Base-by-base conservation (phyloP, 169 alveolate genomes). In the Plasmodium berghei region DNA sequence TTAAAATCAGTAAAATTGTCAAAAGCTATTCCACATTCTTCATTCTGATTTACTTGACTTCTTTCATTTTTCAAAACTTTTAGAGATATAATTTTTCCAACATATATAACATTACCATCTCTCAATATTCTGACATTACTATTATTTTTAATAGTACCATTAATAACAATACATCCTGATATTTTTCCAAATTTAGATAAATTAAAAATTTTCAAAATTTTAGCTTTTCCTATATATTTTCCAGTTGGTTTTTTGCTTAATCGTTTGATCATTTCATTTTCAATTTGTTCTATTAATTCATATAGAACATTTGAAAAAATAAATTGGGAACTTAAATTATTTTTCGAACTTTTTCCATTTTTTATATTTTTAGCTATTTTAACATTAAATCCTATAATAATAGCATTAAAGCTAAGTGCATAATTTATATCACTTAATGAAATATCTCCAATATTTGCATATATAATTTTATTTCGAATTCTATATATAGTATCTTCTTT, bases 11-110 rank as follows among this genome's bases (percentile, higher is more conserved):
- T 22, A 48, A 61, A 83, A n/a, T 83, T 55, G 6, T 83, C 72
- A 42, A 83, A 66, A 5, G 85, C 90, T 24, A 83, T 83, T 45
- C 90, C 90, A 28, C 80, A 83, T 24, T 83, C 90, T 1, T 83
- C 90, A 22, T 62, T 71, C 49, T 83, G 48, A 2, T n/a, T 40
- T 9, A 83, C 85, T 28, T 67, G 73, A 46, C 45, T 46, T 61
- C 69, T 83, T 71, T 83, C 90, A 22, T 83, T 85, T 22, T 62
- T 83, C 58, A 45, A 18, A 83, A 83, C 69, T 28, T 83, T 83
- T 54, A 83, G 72, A 16, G 90, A 83, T 10, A 83, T 28, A 2
- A 67, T 42, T 28, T 83, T 83, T 9, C 90, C 83, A 10, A 83
- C 56, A 48, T 67, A 71, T 9, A 62, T 49, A 24, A 83, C 85